A percentile compares a stretch with the other conserved stretches of the same genome.
Conservation (phyloP, 2,329 filamentous ascomycete species). For the Aspergillus amoenus region DNA sequence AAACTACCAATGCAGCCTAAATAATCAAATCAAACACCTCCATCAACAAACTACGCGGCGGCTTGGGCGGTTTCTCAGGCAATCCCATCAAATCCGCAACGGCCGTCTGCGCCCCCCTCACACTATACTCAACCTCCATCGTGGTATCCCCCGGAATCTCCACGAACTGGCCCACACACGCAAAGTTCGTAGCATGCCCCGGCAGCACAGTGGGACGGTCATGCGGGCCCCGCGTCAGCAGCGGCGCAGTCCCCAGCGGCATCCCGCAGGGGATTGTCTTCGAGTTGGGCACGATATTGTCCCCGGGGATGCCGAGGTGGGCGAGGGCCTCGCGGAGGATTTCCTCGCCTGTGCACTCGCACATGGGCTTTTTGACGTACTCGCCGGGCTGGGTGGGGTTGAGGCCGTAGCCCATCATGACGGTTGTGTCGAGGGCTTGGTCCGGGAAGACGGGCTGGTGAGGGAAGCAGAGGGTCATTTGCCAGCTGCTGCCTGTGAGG, state of each 20-base stretch:
- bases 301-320: conserved; percentile 34
- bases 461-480: conserved; percentile 40
- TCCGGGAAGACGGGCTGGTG: conserved; percentile 43
- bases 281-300: conserved; percentile 26
- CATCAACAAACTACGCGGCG: conserved; percentile 4
- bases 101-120: conserved; percentile 35
- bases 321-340: conserved; percentile 38
- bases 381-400: conserved; percentile 34
- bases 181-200: conserved; percentile 35
- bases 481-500: conserved; percentile 39
- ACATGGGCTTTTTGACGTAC: conserved; percentile 41
- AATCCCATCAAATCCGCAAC: conserved; percentile 26
- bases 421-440: conserved; percentile 32
- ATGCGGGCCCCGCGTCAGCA: conserved; percentile 32
- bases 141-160: conserved; percentile 40
- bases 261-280: conserved; percentile 40
- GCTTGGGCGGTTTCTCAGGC: conserved; percentile 4
- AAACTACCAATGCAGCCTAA: not conserved
- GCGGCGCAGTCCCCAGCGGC: conserved; percentile 41
- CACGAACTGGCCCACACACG: conserved; percentile 43
- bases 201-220: conserved; percentile 42
- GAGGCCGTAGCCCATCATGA: conserved; percentile 43
- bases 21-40: conserved; percentile 11
- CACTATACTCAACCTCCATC: conserved; percentile 42
- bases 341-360: conserved; percentile 40